Base-by-base conservation (phyloP, 495 filamentous ascomycete genomes). In the Neurospora sp. region DNA sequence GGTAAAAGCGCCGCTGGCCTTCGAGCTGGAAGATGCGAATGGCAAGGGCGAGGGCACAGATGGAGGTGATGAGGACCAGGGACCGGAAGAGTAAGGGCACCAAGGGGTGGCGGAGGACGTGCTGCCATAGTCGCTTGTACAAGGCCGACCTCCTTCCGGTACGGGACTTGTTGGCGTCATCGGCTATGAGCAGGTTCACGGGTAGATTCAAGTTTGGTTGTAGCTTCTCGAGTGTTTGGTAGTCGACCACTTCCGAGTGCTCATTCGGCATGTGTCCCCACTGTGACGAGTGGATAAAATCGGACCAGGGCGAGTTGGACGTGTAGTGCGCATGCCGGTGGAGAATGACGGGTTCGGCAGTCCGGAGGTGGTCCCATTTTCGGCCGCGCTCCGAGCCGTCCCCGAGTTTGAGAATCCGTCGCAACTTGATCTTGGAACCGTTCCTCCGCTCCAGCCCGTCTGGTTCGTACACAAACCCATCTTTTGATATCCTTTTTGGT, bases 71-170 rank as follows among this genome's bases (percentile, higher is more conserved):
- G 77, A 96, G 89, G 6, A 97, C 93, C 10, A 88, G 91, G 16
- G 95, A 82, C 35, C 96, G 93, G 80, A 98, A 90, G 37, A 90
- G 85, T 70, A 98, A 82, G 1, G 96, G 96, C 8, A 97, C 90
- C 65, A 97, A 89, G 20, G 96, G 93, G 75, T 94, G 94, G 74
- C 88, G 86, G 71, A 98, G 79, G 17, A 94, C 84, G 78, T 81
- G 78, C 20, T 81, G 76, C 77, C 79, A 83, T 37, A 83, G 40
- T 69, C 84, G 82, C 79, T 89, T 86, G 74, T 82, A 77, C 9
- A 81, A 69, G 20, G 75, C 71, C 61, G 71, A 65, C 4, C 73
- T 78, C 70, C 79, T 71, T 6, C 72, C 74, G 9, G 61, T 42
- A 40, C 79, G 71, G 35, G 10, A 14, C 5, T 69, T 48, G 14